Evolutionary conservation across 495 filamentous ascomycete species (phyloP).

Genomic region (Penicillium egyptiacum): DNA sequence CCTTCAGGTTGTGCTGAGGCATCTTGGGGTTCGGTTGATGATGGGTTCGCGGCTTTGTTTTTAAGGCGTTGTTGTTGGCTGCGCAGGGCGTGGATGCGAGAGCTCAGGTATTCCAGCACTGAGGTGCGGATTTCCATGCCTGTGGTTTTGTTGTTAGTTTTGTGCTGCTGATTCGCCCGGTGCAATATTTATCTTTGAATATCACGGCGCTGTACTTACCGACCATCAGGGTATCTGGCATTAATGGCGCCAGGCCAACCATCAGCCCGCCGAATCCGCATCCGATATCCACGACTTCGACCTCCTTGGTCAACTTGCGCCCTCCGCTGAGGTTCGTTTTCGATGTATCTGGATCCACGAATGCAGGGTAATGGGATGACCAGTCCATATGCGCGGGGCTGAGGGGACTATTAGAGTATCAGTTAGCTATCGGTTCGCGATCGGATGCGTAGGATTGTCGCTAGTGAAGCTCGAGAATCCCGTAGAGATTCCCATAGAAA

Average conservation of each 20-base stretch:
- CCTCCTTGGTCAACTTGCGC: slow-evolving; percentile 57
- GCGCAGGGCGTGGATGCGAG: slow-evolving; percentile 79
- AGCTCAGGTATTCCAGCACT: slow-evolving; percentile 85
- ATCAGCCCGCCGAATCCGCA: slow-evolving; percentile 94
- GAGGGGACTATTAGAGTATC: slow-evolving; percentile 59
- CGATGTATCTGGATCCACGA: slow-evolving; percentile 42
- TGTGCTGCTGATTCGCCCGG: neutral
- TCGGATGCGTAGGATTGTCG: neutral
- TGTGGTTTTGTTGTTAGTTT: slow-evolving; percentile 19
- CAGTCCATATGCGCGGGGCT: slow-evolving; percentile 87
- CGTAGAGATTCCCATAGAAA: neutral
- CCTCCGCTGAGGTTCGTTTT: slow-evolving; percentile 37
- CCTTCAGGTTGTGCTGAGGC: slow-evolving; percentile 7
- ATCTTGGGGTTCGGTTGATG: neutral
- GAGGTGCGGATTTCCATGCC: slow-evolving; percentile 88
- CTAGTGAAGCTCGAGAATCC: neutral
- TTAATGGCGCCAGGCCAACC: slow-evolving; percentile 74
- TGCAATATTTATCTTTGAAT: neutral
- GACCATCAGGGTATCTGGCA: slow-evolving; percentile 81
- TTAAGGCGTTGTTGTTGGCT: slow-evolving; percentile 57
- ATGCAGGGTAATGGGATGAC: slow-evolving; percentile 80
- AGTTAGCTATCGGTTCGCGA: slow-evolving; percentile 20
- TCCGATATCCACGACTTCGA: slow-evolving; percentile 96
- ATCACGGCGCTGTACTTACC: slow-evolving; percentile 47
- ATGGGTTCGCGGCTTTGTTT: slow-evolving; percentile 13